These are phyloP conservation scores for Aspergillus latus DNA, from an alignment of 2,329 filamentous ascomycete genomes.

Conservation along the genomic window DNA sequence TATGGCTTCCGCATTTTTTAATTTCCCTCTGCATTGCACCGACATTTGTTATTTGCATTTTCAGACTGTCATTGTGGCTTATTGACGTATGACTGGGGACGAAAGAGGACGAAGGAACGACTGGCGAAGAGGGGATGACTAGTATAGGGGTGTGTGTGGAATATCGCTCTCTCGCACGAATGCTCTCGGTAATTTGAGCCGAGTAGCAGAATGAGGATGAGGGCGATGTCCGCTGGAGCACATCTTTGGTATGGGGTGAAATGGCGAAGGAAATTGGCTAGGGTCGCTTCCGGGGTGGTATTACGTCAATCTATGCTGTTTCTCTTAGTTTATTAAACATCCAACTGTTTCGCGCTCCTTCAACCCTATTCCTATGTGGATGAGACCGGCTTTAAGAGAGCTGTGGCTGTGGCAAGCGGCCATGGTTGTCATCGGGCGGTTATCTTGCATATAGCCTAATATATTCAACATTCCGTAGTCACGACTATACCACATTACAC, in stretches of 20 bases:
- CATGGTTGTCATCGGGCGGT: not conserved
- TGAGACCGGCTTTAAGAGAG: not conserved
- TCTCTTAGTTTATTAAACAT: conserved; percentile 13
- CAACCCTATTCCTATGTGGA: conserved; percentile 14
- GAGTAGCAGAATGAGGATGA: conserved; percentile 9
- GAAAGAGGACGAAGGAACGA: conserved; percentile 26
- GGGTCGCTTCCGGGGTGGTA: conserved; percentile 51
- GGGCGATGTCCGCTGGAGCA: conserved; percentile 10
- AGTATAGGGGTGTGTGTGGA: conserved; percentile 14
- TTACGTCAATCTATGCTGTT: conserved; percentile 39
- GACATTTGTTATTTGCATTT: conserved; percentile 14
- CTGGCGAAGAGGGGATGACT: conserved; percentile 18
- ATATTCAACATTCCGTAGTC: not conserved
- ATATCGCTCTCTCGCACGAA: conserved; percentile 17
- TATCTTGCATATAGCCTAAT: conserved; percentile 6
- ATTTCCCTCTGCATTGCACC: conserved; percentile 8
- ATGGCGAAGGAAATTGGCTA: conserved; percentile 47
- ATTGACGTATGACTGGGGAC: conserved; percentile 32
- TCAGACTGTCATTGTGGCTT: conserved; percentile 23
- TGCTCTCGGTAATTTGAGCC: conserved; percentile 13
- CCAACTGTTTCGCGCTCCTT: conserved; percentile 15
- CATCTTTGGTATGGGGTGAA: conserved; percentile 19
- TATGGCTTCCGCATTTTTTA: conserved; percentile 16
- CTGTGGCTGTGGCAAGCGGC: not conserved
- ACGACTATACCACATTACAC: too few relatives aligned